A percentile compares a stretch with the other conserved stretches of the same genome.
phyloP scores from a whole-genome alignment of 2,329 filamentous ascomycete species.

The Pestalotiopsis sp. region DNA sequence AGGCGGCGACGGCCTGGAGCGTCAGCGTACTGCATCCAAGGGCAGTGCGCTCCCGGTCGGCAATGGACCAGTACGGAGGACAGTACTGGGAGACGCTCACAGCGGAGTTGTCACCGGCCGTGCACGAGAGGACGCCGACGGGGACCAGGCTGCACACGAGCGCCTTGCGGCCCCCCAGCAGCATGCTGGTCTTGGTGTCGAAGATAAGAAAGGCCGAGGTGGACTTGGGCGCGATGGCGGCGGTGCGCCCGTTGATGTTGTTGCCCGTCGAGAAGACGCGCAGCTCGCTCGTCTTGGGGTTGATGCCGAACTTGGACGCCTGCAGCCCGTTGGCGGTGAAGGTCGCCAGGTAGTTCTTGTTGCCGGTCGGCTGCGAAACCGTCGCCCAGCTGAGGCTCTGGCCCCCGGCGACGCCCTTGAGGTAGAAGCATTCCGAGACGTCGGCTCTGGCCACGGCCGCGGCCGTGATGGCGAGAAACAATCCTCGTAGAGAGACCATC shows the following conservation, averaged over 20 bases:
- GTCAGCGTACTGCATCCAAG: neutral
- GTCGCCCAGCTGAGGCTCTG: neutral
- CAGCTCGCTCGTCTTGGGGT: neutral
- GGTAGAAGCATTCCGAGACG: neutral
- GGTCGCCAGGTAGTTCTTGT: neutral
- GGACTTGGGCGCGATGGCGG: neutral
- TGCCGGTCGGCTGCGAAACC: neutral
- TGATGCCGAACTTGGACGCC: neutral
- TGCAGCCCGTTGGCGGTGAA: neutral
- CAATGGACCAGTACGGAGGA: neutral
- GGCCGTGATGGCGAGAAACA: neutral
- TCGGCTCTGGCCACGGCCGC: neutral
- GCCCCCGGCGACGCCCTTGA: neutral
- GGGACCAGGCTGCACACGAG: neutral
- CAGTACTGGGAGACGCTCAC: neutral
- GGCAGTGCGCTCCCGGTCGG: neutral
- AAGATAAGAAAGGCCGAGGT: neutral
- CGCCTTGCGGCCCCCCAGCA: neutral
- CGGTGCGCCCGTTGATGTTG: neutral
- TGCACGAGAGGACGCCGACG: neutral
- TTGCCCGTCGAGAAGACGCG: neutral
- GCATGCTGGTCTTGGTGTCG: neutral
- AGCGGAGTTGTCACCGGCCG: neutral
- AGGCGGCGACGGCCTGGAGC: neutral
- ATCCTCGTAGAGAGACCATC: neutral